A percentile compares a stretch with the other conserved stretches of the same genome.
Evolutionary conservation across 2,329 filamentous ascomycete species (phyloP).

Genomic region (Aspergillus quadrilineatus): DNA sequence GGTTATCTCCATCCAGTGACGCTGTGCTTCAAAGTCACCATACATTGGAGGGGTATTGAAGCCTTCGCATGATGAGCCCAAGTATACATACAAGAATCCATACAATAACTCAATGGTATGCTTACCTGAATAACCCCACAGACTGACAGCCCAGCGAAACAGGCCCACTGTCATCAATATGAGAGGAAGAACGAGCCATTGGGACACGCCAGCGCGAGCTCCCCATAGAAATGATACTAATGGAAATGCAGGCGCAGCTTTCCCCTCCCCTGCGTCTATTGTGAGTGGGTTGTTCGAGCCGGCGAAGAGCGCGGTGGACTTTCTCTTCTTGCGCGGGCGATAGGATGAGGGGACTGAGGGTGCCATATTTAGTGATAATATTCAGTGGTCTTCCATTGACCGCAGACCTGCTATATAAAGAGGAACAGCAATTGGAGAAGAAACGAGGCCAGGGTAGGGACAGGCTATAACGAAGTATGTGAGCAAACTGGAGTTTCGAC

Average conservation of each 20-base stretch:
- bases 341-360: conserved; percentile 35
- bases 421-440: not conserved
- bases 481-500: not conserved
- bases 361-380: conserved; percentile 25
- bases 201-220: conserved; percentile 73
- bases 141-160: conserved; percentile 85
- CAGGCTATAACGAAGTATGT: not conserved
- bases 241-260: conserved; percentile 71
- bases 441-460: not conserved
- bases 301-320: conserved; percentile 30
- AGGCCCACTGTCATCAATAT: conserved; percentile 87
- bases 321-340: conserved; percentile 49
- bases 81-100: not conserved
- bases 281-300: conserved; percentile 45
- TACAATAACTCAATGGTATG: not conserved
- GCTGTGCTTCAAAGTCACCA: conserved; percentile 95
- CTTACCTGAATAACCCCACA: conserved; percentile 93
- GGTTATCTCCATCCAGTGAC: conserved; percentile 99
- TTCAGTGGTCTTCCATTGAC: conserved; percentile 27
- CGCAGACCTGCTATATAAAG: not conserved
- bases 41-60: conserved; percentile 82
- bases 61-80: conserved; percentile 50
- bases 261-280: conserved; percentile 45
- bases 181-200: conserved; percentile 88
- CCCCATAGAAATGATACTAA: conserved; percentile 94